phyloP scores from a whole-genome alignment of 106 monocot species.

The Triglochin maritima region DNA sequence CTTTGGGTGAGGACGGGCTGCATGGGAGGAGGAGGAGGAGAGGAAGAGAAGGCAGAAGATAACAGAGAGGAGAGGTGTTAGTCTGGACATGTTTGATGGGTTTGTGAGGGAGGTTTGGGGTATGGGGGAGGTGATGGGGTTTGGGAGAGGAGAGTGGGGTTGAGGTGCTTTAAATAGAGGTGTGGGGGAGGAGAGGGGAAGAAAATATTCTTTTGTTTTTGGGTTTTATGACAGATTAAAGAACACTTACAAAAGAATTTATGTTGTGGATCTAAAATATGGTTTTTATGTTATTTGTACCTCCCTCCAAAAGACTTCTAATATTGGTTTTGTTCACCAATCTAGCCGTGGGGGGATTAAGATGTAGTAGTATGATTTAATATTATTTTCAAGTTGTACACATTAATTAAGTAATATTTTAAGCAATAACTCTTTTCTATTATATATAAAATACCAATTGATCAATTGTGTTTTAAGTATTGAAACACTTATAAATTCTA shows the following conservation, averaged over 20 bases:
- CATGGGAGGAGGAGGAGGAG: not conserved
- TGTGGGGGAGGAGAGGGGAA: not conserved
- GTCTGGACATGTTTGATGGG: not conserved
- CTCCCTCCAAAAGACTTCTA: too few species aligned
- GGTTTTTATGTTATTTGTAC: too few species aligned
- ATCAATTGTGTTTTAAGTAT: too few species aligned
- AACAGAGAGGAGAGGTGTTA: not conserved
- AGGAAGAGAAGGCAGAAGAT: not conserved
- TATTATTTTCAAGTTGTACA: too few species aligned
- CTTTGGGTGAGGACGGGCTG: conserved; percentile 3
- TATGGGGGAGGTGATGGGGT: not conserved
- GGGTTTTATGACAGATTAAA: not conserved
- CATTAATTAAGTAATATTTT: too few species aligned
- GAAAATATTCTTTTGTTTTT: not conserved
- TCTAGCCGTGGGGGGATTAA: too few species aligned
- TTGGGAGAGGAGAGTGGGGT: not conserved
- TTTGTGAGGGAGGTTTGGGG: not conserved
- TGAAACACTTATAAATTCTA: too few species aligned
- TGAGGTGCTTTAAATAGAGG: not conserved
- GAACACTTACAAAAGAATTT: not conserved
- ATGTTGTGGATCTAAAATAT: not conserved
- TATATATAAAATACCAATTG: too few species aligned
- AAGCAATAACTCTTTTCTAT: too few species aligned
- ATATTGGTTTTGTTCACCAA: too few species aligned
- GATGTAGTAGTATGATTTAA: too few species aligned